Base-by-base conservation (phyloP, 2,329 filamentous ascomycete species). In the Epichloe uncinata region DNA sequence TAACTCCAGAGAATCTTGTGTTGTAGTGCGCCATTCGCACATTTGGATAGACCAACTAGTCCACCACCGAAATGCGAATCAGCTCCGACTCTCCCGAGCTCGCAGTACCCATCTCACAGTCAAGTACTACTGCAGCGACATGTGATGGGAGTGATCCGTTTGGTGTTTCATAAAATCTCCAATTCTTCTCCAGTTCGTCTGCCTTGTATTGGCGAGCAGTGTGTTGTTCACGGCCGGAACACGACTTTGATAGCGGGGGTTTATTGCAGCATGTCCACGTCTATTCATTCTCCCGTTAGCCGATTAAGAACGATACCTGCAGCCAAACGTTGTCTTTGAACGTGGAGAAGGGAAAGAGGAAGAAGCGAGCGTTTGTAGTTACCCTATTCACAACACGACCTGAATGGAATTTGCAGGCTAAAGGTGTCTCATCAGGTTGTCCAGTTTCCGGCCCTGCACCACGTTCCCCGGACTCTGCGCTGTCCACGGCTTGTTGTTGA, bases 51-150 rank as follows among this genome's bases (percentile, higher is more conserved):
- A 79, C 74, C 1, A 79, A 64, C 5, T 61, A 75, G 57, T 78
- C 75, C 26, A 79, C 57, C 2, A 70, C 57, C 0, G 71, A 72
- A 1, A 80, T 41, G 3, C 75, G 73, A 51, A 80, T 75, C 7
- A 79, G 61, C 53, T 78, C 74, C 0, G 62, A 59, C 9, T 78
- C 73, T 70, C 71, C 68, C 5, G 61, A 61, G 8, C 56, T 54
- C 2, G 70, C 62, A 0, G 64, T 68, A 15, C 75, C 75, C 73
- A 79, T 78, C 54, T 79, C 75, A 53, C 76, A 79, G 53, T 78
- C 75, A 3, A 80, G 61, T 0, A 69, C 73, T 3, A 79, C 68
- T 2, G 58, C 64, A 42, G 38, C 52, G 15, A 54, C 53, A 13
- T 47, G 52, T 15, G 26, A 42, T 6, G 35, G 22, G 3, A 40